These are phyloP conservation scores for Glaciozyma antarctica DNA, from an alignment of 768 basidiomycete species.

Conservation along the genomic window DNA sequence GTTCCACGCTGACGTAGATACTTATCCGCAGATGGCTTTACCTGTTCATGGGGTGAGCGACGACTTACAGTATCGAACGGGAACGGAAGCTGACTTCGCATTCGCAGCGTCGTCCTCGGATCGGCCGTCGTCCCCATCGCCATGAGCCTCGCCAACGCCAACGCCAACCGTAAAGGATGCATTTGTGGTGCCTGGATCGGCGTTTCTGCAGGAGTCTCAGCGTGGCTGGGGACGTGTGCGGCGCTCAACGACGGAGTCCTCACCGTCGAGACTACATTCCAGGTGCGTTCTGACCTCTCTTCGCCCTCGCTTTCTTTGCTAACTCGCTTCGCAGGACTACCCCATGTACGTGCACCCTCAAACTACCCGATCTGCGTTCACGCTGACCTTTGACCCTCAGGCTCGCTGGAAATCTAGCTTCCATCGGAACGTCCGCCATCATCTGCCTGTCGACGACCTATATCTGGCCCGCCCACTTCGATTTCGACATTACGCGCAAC, in stretches of 20 bases:
- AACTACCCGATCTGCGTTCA: constrained; percentile 55
- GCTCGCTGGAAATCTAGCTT: constrained; percentile 82
- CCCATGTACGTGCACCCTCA: constrained; percentile 81
- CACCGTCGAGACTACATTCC: constrained; percentile 47
- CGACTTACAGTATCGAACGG: too few relatives aligned
- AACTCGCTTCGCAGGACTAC: constrained; percentile 38
- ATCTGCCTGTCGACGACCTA: constrained; percentile 57
- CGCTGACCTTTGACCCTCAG: constrained; percentile 46
- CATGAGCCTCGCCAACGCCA: constrained; percentile 56
- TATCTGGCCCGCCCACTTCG: constrained; percentile 69
- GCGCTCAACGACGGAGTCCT: constrained; percentile 60
- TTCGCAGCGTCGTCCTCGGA: constrained; percentile 54
- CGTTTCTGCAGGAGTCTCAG: constrained; percentile 43
- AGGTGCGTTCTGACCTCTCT: constrained; percentile 12
- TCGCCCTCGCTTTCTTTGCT: too few relatives aligned
- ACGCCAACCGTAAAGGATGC: constrained; percentile 77
- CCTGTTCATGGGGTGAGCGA: constrained; percentile 40
- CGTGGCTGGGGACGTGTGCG: constrained; percentile 77
- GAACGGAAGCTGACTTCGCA: too few relatives aligned
- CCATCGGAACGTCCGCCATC: constrained; percentile 57
- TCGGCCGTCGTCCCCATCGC: constrained; percentile 53
- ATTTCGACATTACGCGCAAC: constrained; percentile 67
- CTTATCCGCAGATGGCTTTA: constrained; percentile 4
- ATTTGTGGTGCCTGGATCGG: constrained; percentile 47
- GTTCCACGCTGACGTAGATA: too few relatives aligned